Base-by-base conservation (phyloP, 345 rosid species). In the Microthlaspi erraticum region DNA sequence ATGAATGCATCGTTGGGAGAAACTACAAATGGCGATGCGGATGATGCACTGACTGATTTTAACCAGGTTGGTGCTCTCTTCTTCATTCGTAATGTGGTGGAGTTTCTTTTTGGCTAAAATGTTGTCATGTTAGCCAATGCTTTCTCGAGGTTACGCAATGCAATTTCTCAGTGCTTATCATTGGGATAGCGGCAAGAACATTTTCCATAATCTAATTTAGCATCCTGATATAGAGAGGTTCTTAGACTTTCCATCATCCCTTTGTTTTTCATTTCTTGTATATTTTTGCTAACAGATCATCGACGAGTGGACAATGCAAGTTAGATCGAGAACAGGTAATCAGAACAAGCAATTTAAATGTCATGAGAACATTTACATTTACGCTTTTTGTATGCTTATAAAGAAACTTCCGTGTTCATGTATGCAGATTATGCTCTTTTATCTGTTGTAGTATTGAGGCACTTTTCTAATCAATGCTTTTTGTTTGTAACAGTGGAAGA, bases 271-370 rank as follows among this genome's bases (percentile, higher is more conserved):
- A 9, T 29, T 10, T 38, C 17, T 66, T 54, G 59, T 1, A 0
- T 26, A n/a, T 26, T 26, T 26, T 51, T 53, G 70, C 42, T 4
- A 64, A 76, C 85, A 93, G 98, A 72, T 89, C 33, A 83, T 87
- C 53, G 88, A 93, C 50, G 97, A 93, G 70, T 91, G 98, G 98
- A 87, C 88, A 17, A 69, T 19, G 72, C 97, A 87, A 81, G 86
- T 93, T 73, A 81, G 86, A 77, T 70, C 94, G 20, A 83, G 86
- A 81, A 78, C 83, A 71, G 87, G 98, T 86, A 79, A 75, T 46
- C 31, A 16, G 64, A 16, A 48, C 58, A 44, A 64, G 37, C 49
- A 17, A 18, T 58, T 58, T 23, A 14, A n/a, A 14, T 49, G 9
- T 31, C 68, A 61, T 17, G 4, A 26, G 10, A 31, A 49, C 32